A percentile compares a stretch with the other conserved stretches of the same genome.
Evolutionary conservation across 352 stramenopile species (phyloP).

Genomic region (Elongisporangium prolatum): DNA sequence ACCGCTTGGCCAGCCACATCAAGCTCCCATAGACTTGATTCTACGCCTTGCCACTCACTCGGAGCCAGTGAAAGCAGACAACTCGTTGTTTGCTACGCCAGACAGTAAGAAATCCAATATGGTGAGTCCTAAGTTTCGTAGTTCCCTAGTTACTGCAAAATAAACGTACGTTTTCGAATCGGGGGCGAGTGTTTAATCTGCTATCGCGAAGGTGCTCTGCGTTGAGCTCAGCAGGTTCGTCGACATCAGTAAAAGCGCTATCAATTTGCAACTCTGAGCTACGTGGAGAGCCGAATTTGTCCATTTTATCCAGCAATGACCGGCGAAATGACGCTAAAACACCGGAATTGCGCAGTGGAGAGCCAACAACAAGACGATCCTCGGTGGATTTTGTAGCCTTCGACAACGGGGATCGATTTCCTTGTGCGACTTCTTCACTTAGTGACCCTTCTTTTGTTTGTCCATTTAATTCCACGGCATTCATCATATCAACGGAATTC

Average conservation of each 20-base stretch:
- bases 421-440: not conserved
- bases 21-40: slow-evolving; percentile 57
- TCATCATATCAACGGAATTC: not conserved
- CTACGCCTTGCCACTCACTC: slow-evolving; percentile 46
- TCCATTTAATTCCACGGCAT: not conserved
- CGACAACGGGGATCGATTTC: not conserved
- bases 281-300: not conserved
- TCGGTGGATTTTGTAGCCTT: not conserved
- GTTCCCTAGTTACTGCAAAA: not conserved
- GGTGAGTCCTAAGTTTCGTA: not conserved
- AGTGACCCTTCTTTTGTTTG: not conserved
- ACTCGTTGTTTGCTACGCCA: not conserved
- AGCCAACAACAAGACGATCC: not conserved
- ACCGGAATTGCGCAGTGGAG: not conserved
- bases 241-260: not conserved
- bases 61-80: slow-evolving; percentile 9
- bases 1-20: slow-evolving; percentile 14
- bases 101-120: too few relatives aligned
- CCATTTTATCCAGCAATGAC: not conserved
- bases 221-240: not conserved
- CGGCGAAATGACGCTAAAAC: not conserved
- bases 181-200: not conserved
- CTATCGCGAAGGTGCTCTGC: not conserved
- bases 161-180: not conserved
- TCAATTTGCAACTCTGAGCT: not conserved